Evolutionary conservation across 2,329 filamentous ascomycete species (phyloP), one percentile per base, ranked within the genome.

Genomic region (Corniculantispora saksenae): DNA sequence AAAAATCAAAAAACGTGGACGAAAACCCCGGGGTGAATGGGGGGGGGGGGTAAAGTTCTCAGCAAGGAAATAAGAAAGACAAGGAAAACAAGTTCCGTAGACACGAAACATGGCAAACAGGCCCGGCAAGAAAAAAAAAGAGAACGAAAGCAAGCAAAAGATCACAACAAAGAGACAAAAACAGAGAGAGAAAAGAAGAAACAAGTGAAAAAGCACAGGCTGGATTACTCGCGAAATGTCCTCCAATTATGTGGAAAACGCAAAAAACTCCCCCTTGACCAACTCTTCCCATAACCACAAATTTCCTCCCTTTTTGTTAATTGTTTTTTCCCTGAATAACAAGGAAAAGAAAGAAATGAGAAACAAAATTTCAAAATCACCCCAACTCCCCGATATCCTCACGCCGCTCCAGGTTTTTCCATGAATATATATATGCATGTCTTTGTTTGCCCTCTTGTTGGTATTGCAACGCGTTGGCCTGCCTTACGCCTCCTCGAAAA

Each of bases 401-500:
- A 12, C 2, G 6, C 10, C 32, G 10, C 32, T 32, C 32, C 27
- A 17, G 4, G 25, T 12, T 15, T 29, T 43, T 62, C 38, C 25
- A 62, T 35, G 27, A 3, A 27, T 38, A n/a, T 38, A 38, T 32
- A 10, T n/a, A 4, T 51, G 25, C 15, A 35, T 15, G 15, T 29
- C 15, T 56, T 40, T 56, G n/a, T 19, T 43, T 38, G n/a, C 40
- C 32, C 7, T 56, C 2, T 40, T 3, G 3, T 38, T n/a, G 19
- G 21, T 60, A 9, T 53, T 25, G 25, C 23, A 21, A 29, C 10
- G n/a, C n/a, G 15, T 32, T 38, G 21, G 23, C 2, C 6, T 40
- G 21, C 38, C 3, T 70, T 66, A 74, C 15, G 70, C 70, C 40
- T 86, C 84, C 65, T 82, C 81, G 75, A 97, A 98, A 67, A 97